Evolutionary conservation across 129 eudicot species (phyloP).

Genomic region (Sambucus nigra): DNA sequence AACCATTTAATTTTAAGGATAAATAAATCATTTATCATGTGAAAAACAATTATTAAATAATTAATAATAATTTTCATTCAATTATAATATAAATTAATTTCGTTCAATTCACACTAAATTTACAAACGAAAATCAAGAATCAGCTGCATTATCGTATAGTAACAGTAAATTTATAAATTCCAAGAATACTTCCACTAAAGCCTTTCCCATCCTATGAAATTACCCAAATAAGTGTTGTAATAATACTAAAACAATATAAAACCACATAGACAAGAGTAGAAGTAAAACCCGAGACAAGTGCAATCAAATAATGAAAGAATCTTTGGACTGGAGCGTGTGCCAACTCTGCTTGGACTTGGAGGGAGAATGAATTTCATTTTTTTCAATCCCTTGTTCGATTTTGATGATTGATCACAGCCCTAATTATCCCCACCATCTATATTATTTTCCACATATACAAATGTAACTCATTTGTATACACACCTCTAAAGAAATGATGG

Average conservation of each 20-base stretch:
- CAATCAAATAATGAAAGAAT: constrained; percentile 11
- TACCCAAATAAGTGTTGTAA: not conserved
- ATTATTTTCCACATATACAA: too few relatives aligned
- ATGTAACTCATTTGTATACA: too few relatives aligned
- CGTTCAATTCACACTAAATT: too few relatives aligned
- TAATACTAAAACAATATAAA: not conserved
- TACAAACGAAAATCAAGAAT: too few relatives aligned
- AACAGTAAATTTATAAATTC: not conserved
- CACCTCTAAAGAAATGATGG: too few relatives aligned
- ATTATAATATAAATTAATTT: too few relatives aligned
- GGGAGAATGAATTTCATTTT: constrained; percentile 7
- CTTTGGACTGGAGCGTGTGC: constrained; percentile 1
- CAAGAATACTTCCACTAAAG: not conserved
- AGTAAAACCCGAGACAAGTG: constrained; percentile 12
- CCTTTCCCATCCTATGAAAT: not conserved
- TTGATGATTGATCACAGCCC: constrained; percentile 7
- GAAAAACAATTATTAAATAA: too few relatives aligned
- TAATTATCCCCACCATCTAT: not conserved
- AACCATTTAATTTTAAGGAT: too few relatives aligned
- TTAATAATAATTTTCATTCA: too few relatives aligned
- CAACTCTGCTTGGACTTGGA: constrained; percentile 10
- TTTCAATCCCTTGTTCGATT: constrained; percentile 9
- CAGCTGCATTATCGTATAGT: not conserved
- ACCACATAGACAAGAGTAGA: not conserved
- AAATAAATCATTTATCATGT: too few relatives aligned